Percentiles rank a stretch among this genome's conserved stretches.
These are phyloP conservation scores for Microcyclospora pomicola DNA, from an alignment of 2,329 filamentous ascomycete species.

Conservation along the genomic window DNA sequence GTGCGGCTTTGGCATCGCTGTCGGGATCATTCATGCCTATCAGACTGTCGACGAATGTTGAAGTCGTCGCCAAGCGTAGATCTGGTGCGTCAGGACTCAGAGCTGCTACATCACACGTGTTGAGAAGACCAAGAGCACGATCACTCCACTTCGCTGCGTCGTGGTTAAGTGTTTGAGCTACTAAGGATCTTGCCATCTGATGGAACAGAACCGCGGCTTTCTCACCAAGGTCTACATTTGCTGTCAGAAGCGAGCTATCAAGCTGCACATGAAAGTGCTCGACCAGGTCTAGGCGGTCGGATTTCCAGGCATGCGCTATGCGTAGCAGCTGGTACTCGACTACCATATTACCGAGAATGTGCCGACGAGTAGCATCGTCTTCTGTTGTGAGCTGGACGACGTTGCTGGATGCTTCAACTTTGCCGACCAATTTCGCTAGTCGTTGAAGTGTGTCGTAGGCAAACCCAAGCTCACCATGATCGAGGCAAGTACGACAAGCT, in stretches of 20 bases:
- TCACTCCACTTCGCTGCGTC: slow-evolving; percentile 60
- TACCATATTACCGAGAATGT: slow-evolving; percentile 30
- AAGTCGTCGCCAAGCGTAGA: slow-evolving; percentile 51
- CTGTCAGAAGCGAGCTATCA: slow-evolving; percentile 25
- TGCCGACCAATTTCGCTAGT: slow-evolving; percentile 38
- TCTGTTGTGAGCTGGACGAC: slow-evolving; percentile 8
- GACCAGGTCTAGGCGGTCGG: slow-evolving; percentile 58
- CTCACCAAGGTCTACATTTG: slow-evolving; percentile 41
- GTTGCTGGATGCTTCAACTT: slow-evolving; percentile 16
- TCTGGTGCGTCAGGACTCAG: slow-evolving; percentile 49
- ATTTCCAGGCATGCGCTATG: slow-evolving; percentile 60
- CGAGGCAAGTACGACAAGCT: slow-evolving; percentile 49
- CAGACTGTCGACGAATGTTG: slow-evolving; percentile 30
- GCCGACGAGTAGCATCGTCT: slow-evolving; percentile 15
- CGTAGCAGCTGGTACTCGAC: slow-evolving; percentile 54
- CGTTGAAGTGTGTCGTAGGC: slow-evolving; percentile 49
- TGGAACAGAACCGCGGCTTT: slow-evolving; percentile 54
- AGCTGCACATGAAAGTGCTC: slow-evolving; percentile 62
- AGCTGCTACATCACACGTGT: slow-evolving; percentile 39
- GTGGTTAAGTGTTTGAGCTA: slow-evolving; percentile 35
- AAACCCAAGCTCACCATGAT: slow-evolving; percentile 42
- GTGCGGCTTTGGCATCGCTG: slow-evolving; percentile 13
- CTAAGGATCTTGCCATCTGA: slow-evolving; percentile 52
- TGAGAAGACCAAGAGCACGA: slow-evolving; percentile 48
- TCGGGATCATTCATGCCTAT: neutral